Conservation (phyloP, 164 flowering plant species). For the Tinospora cordifolia region DNA sequence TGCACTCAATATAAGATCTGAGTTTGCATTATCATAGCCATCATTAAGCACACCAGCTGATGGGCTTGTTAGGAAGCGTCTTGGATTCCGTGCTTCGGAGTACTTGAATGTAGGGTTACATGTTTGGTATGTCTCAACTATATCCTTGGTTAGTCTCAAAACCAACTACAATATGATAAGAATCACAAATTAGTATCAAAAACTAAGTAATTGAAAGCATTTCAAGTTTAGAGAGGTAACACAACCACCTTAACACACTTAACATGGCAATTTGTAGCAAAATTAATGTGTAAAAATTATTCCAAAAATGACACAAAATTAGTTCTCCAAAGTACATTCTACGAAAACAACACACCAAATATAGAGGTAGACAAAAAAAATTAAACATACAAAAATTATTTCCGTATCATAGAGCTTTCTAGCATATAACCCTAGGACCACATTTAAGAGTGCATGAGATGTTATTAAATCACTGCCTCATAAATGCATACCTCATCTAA, state of each 20-base stretch:
- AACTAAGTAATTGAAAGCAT: not conserved
- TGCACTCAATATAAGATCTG: slow-evolving; percentile 78
- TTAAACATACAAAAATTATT: too few species aligned
- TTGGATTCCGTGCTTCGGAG: slow-evolving; percentile 70
- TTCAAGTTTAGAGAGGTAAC: not conserved
- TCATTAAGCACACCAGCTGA: slow-evolving; percentile 83
- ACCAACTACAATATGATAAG: slow-evolving; percentile 57
- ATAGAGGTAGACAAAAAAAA: not conserved
- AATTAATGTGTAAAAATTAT: not conserved
- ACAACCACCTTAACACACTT: slow-evolving; percentile 5
- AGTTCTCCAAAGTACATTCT: not conserved
- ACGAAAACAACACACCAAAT: not conserved
- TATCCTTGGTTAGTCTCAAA: slow-evolving; percentile 72
- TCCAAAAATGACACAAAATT: not conserved
- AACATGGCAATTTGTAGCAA: not conserved
- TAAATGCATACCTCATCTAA: too few species aligned
- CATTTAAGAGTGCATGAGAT: too few species aligned
- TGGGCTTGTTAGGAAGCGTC: slow-evolving; percentile 85
- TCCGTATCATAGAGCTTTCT: too few species aligned
- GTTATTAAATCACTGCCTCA: too few species aligned
- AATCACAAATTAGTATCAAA: slow-evolving; percentile 15
- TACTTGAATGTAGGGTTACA: slow-evolving; percentile 85
- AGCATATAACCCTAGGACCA: too few species aligned
- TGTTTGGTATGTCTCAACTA: slow-evolving; percentile 70
- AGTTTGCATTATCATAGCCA: slow-evolving; percentile 90